These are phyloP conservation scores for Suhomyces atakaporum DNA, from an alignment of 1,139 yeast genomes.

Conservation along the genomic window DNA sequence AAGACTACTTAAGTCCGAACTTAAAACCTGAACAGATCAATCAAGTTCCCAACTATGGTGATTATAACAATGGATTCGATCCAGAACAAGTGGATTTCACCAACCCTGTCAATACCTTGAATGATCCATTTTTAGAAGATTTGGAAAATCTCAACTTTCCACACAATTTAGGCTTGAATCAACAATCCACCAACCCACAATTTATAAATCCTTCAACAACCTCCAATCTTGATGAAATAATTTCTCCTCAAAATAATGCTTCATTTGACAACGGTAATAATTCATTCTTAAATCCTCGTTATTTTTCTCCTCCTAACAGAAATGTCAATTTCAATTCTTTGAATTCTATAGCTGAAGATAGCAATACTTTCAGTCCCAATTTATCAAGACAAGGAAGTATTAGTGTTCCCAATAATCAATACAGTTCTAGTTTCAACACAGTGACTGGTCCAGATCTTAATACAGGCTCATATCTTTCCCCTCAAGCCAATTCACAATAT, in stretches of 20 bases:
- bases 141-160: conserved; percentile 26
- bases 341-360: conserved; percentile 38
- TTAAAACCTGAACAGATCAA: conserved; percentile 5
- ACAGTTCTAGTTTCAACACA: conserved; percentile 16
- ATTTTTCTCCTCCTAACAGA: conserved; percentile 43
- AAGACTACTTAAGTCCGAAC: conserved; percentile 7
- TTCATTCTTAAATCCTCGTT: conserved; percentile 40
- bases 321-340: conserved; percentile 29
- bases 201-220: conserved; percentile 21
- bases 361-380: conserved; percentile 32
- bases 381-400: conserved; percentile 37
- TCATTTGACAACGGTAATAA: conserved; percentile 19
- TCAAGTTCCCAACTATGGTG: conserved; percentile 4
- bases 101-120: conserved; percentile 12
- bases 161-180: conserved; percentile 7
- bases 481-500: conserved; percentile 18
- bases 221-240: conserved; percentile 37
- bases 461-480: conserved; percentile 18
- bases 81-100: conserved; percentile 7
- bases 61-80: conserved; percentile 3
- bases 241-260: conserved; percentile 29
- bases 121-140: conserved; percentile 42
- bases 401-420: conserved; percentile 24
- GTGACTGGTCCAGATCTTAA: conserved; percentile 15
- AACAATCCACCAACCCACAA: conserved; percentile 8